Evolutionary conservation across 2,329 filamentous ascomycete species (phyloP).

Genomic region (Neonectria neomacrospora): DNA sequence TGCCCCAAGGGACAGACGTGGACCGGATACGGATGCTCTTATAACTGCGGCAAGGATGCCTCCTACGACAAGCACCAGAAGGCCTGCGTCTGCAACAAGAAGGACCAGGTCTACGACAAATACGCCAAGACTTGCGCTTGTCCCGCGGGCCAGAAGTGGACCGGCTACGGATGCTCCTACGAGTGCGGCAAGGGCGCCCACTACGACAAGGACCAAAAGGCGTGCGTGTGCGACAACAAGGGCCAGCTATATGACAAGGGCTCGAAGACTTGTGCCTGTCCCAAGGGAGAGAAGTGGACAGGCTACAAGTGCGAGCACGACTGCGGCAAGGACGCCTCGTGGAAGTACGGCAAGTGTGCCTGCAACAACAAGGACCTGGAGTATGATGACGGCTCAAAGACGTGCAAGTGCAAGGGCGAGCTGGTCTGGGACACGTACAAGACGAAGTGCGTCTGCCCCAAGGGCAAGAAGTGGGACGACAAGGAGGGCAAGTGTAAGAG

Average conservation of each 20-base stretch:
- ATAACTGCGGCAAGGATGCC: conserved; percentile 18
- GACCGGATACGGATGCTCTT: conserved; percentile 9
- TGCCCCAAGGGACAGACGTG: conserved; percentile 16
- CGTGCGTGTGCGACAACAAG: conserved; percentile 13
- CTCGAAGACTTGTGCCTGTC: conserved; percentile 1
- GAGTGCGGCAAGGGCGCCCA: conserved; percentile 16
- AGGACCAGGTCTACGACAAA: background rate
- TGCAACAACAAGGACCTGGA: background rate
- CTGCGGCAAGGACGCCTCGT: conserved; percentile 7
- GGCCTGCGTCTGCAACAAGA: background rate
- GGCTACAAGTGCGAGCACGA: conserved; percentile 14
- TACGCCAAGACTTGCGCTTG: conserved; percentile 11
- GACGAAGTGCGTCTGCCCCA: background rate
- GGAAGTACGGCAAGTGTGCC: conserved; percentile 6
- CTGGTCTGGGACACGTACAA: background rate
- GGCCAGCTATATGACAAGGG: conserved; percentile 2
- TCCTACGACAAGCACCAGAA: background rate
- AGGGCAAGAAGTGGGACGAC: background rate
- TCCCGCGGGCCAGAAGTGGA: conserved; percentile 8
- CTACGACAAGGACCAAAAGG: background rate
- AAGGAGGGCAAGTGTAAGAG: background rate
- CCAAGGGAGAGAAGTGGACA: conserved; percentile 10
- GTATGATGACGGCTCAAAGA: background rate
- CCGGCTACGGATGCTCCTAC: background rate
- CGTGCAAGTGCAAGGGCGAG: background rate